Conservation (phyloP, 2,329 filamentous ascomycete genomes). For the Xylaria sp. region DNA sequence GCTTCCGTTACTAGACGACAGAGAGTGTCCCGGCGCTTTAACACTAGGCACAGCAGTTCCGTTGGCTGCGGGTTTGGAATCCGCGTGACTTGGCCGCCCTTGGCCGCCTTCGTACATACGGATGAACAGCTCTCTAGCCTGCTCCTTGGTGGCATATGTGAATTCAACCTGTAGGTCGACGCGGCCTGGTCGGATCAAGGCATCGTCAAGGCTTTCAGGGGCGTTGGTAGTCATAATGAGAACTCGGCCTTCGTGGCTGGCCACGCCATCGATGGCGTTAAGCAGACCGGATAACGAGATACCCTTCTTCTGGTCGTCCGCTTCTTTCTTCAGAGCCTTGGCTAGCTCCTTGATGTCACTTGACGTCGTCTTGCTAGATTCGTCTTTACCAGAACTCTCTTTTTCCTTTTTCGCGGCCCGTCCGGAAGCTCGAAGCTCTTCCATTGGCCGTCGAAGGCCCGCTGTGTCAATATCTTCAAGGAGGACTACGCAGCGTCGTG, state of each 20-base stretch:
- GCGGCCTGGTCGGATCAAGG: slow-evolving; percentile 77
- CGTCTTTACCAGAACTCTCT: slow-evolving; percentile 12
- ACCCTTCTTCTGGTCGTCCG: slow-evolving; percentile 55
- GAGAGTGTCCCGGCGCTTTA: not conserved
- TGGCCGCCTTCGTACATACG: slow-evolving; percentile 68
- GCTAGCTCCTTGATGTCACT: slow-evolving; percentile 56
- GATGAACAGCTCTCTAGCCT: slow-evolving; percentile 68
- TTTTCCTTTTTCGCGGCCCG: slow-evolving; percentile 36
- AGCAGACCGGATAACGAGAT: slow-evolving; percentile 83
- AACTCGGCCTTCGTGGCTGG: slow-evolving; percentile 80
- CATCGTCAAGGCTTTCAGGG: slow-evolving; percentile 77
- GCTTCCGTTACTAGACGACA: slow-evolving; percentile 22
- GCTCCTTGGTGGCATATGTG: slow-evolving; percentile 64
- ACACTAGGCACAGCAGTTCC: slow-evolving; percentile 8
- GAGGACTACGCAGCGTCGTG: slow-evolving; percentile 72
- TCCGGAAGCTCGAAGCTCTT: slow-evolving; percentile 41
- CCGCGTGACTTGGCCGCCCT: slow-evolving; percentile 28
- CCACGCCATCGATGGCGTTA: slow-evolving; percentile 86
- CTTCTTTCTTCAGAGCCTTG: slow-evolving; percentile 57
- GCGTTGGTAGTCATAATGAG: slow-evolving; percentile 87
- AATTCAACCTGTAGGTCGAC: slow-evolving; percentile 78
- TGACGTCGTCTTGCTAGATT: slow-evolving; percentile 27
- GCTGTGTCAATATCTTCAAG: slow-evolving; percentile 77
- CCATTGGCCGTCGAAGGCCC: slow-evolving; percentile 61
- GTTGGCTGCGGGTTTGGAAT: slow-evolving; percentile 15